phyloP scores from a whole-genome alignment of 148 eudicot genomes.

The Rhododendron kiyosumense region DNA sequence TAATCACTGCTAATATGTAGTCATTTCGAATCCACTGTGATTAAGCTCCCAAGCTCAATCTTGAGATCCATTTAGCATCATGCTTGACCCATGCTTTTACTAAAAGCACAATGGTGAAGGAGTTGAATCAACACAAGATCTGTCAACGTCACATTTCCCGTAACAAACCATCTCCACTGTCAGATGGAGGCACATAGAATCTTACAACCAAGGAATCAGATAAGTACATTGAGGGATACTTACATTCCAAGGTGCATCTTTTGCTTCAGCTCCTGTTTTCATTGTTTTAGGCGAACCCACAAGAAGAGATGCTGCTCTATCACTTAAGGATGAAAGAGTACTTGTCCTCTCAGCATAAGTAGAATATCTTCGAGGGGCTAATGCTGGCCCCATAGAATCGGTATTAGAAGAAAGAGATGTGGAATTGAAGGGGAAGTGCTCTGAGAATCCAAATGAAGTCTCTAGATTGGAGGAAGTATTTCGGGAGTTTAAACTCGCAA shows the following conservation, averaged over 20 bases:
- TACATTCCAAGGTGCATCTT: constrained; percentile 84
- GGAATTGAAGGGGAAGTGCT: neutral
- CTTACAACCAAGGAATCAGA: neutral
- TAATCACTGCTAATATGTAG: neutral
- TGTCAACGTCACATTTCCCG: neutral
- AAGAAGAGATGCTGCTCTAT: constrained; percentile 41
- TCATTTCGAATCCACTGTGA: neutral
- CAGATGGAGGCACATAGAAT: neutral
- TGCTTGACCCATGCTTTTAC: neutral
- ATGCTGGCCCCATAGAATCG: constrained; percentile 45
- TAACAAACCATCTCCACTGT: neutral
- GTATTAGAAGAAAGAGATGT: constrained; percentile 22
- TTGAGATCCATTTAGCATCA: neutral
- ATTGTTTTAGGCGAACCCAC: constrained; percentile 77
- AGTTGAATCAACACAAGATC: neutral
- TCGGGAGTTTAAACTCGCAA: constrained; percentile 37
- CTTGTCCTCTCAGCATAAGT: constrained; percentile 92
- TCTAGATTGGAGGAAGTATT: constrained; percentile 47
- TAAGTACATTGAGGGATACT: constrained; percentile 10
- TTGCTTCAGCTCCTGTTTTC: constrained; percentile 84
- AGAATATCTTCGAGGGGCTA: constrained; percentile 61
- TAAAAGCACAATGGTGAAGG: neutral
- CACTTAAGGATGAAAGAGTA: constrained; percentile 49
- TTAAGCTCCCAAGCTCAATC: neutral
- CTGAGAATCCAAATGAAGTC: neutral